Conservation (phyloP, 768 basidiomycete genomes). For the Omphalotus guepiniiformis region DNA sequence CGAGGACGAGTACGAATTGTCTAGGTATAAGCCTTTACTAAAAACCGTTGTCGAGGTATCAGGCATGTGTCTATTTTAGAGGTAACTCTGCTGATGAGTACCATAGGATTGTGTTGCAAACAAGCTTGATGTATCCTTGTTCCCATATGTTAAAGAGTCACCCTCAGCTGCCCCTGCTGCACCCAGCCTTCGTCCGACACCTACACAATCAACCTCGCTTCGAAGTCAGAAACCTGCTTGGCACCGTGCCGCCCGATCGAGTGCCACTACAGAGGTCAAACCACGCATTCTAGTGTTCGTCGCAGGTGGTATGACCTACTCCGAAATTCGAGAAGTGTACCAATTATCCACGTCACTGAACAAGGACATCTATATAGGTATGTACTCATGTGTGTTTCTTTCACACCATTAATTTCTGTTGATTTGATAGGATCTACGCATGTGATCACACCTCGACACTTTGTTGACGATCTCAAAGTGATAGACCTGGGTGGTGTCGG, state of each 20-base stretch:
- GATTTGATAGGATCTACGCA: conserved; percentile 81
- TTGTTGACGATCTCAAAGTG: conserved; percentile 83
- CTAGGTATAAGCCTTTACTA: conserved; percentile 84
- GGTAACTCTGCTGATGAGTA: background rate
- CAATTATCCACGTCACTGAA: conserved; percentile 67
- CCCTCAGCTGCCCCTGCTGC: conserved; percentile 49
- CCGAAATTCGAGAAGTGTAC: conserved; percentile 89
- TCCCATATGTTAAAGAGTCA: conserved; percentile 88
- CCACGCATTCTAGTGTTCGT: conserved; percentile 87
- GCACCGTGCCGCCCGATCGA: conserved; percentile 71
- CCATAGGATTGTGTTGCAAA: conserved; percentile 75
- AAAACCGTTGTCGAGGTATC: conserved; percentile 78
- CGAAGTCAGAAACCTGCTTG: conserved; percentile 88
- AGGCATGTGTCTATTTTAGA: background rate
- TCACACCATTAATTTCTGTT: background rate
- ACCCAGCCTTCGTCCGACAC: conserved; percentile 44
- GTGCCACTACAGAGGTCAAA: conserved; percentile 45
- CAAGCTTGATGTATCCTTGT: conserved; percentile 71
- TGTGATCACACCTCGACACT: conserved; percentile 73
- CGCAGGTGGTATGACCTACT: conserved; percentile 94
- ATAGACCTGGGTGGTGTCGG: conserved; percentile 87
- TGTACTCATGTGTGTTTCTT: background rate
- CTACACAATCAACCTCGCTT: conserved; percentile 66
- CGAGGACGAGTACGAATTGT: conserved; percentile 98
- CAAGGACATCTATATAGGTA: conserved; percentile 92